Evolutionary conservation across 2,329 filamentous ascomycete genomes (phyloP).

Genomic region (Fusarium paranaense): DNA sequence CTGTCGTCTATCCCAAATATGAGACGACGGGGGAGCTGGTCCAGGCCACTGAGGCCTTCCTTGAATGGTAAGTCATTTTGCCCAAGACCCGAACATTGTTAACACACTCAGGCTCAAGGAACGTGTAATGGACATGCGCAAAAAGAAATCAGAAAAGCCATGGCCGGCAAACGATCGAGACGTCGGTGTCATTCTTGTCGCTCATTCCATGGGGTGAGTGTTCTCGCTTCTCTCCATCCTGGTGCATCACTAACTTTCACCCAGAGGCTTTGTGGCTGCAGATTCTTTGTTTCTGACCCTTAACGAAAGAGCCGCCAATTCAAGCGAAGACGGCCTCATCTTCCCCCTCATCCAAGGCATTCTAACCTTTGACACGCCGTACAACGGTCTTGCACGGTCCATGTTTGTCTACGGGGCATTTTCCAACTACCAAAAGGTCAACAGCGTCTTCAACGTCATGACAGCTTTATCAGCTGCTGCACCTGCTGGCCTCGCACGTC

Average conservation of each 20-base stretch:
- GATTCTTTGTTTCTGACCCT: conserved; percentile 81
- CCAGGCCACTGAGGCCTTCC: conserved; percentile 57
- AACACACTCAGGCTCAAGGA: conserved; percentile 74
- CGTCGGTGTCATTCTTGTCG: conserved; percentile 82
- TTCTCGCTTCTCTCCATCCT: no score
- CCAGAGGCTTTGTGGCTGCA: conserved; percentile 81
- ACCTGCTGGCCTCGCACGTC: conserved; percentile 55
- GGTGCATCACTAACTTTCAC: neutral
- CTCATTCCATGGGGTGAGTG: conserved; percentile 81
- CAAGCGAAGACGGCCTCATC: conserved; percentile 59
- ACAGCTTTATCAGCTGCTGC: conserved; percentile 63
- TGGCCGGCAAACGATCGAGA: conserved; percentile 85
- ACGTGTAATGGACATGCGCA: conserved; percentile 80
- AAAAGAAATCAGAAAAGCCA: conserved; percentile 75
- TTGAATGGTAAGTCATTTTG: conserved; percentile 56
- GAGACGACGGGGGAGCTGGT: conserved; percentile 77
- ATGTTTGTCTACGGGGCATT: conserved; percentile 73
- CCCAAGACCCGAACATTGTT: neutral
- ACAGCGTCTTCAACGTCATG: conserved; percentile 68
- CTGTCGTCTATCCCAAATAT: conserved; percentile 76
- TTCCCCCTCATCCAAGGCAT: conserved; percentile 87
- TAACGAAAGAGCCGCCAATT: conserved; percentile 67
- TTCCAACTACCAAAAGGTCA: conserved; percentile 69
- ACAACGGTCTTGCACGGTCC: conserved; percentile 71
- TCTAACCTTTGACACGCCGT: conserved; percentile 88